A percentile compares a stretch with the other conserved stretches of the same genome.
These are phyloP conservation scores for Arthrocladium fulminans DNA, from an alignment of 2,329 filamentous ascomycete genomes.

Conservation along the genomic window DNA sequence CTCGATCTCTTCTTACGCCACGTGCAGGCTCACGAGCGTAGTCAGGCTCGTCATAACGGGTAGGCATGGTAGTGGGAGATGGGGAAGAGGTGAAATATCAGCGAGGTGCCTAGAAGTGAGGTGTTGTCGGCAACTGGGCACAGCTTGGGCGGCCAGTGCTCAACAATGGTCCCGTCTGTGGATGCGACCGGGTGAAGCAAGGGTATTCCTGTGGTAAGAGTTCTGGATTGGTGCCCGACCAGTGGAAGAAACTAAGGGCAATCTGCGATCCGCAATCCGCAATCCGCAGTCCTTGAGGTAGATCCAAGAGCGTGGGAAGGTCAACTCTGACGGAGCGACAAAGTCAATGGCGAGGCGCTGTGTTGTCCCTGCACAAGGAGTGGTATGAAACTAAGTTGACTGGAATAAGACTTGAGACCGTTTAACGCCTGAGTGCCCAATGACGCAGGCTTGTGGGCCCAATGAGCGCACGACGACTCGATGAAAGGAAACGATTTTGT, in stretches of 20 bases:
- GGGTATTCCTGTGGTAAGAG: constrained; percentile 5
- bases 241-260: neutral
- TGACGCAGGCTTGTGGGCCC: constrained; percentile 5
- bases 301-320: neutral
- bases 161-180: neutral
- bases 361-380: neutral
- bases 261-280: too few species aligned
- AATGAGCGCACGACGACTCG: constrained; percentile 3
- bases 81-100: constrained; percentile 11
- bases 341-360: neutral
- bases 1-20: constrained; percentile 16
- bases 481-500: neutral
- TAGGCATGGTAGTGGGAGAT: constrained; percentile 13
- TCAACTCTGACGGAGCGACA: neutral
- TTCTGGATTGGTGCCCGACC: constrained; percentile 5
- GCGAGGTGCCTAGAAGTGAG: neutral
- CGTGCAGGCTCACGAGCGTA: constrained; percentile 14
- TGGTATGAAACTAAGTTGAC: neutral
- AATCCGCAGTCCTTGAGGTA: neutral
- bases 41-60: constrained; percentile 19
- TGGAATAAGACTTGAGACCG: constrained; percentile 1
- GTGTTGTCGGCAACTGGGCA: neutral
- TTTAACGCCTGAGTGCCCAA: constrained; percentile 9
- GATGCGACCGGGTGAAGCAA: constrained; percentile 5
- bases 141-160: neutral